Conservation (phyloP, 148 eudicot genomes). For the Simmondsia chinensis region DNA sequence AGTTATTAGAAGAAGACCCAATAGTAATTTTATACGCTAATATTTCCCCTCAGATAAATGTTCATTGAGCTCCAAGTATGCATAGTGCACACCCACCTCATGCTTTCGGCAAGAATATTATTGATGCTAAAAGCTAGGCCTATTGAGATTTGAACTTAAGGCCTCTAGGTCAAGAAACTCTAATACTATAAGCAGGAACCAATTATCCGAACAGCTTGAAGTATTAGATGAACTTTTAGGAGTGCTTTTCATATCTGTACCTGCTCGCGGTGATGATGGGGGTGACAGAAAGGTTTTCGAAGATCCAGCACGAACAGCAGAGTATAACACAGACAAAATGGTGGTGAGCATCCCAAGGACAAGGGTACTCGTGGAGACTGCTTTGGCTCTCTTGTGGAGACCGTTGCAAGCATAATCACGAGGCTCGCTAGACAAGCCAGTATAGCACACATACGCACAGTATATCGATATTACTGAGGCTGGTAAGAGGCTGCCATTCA, state of each 20-base stretch:
- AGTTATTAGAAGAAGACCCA: too few species aligned
- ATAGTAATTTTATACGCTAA: too few species aligned
- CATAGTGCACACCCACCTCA: too few species aligned
- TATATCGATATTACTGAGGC: conserved; percentile 93
- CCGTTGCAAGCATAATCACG: conserved; percentile 84
- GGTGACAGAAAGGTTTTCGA: conserved; percentile 88
- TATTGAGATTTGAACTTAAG: too few species aligned
- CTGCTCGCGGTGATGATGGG: conserved; percentile 94
- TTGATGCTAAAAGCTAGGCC: too few species aligned
- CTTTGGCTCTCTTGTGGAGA: conserved; percentile 58
- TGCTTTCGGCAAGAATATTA: too few species aligned
- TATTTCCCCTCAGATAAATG: too few species aligned
- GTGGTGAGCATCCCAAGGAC: conserved; percentile 94
- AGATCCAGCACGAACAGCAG: conserved; percentile 99
- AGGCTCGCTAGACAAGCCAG: conserved; percentile 89
- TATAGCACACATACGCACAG: conserved; percentile 90
- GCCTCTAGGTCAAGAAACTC: too few species aligned
- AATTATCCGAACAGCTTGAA: too few species aligned
- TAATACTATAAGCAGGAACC: too few species aligned
- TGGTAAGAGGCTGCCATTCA: conserved; percentile 94
- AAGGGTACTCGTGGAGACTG: conserved; percentile 64
- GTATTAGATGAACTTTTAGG: neutral
- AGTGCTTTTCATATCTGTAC: conserved; percentile 18
- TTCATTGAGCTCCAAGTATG: too few species aligned
- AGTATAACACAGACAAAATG: conserved; percentile 84